phyloP scores from a whole-genome alignment of 495 filamentous ascomycete genomes.

The Wilcoxina mikolae region DNA sequence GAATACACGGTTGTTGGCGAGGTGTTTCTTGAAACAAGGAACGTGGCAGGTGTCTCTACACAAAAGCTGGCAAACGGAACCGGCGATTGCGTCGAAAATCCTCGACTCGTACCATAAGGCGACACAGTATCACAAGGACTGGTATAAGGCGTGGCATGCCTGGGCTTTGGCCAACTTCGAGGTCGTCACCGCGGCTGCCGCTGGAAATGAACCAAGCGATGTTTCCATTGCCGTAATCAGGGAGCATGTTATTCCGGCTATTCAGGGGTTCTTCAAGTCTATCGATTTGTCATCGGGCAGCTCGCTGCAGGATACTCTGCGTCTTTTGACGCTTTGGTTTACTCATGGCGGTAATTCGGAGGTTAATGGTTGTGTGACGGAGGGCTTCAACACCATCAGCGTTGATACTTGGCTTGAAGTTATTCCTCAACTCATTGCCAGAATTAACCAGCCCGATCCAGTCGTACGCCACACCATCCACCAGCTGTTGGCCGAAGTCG shows the following conservation, averaged over 20 bases:
- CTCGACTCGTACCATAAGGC: conserved; percentile 76
- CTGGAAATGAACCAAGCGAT: conserved; percentile 21
- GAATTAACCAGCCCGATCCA: conserved; percentile 87
- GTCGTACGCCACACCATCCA: conserved; percentile 79
- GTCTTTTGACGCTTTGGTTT: conserved; percentile 91
- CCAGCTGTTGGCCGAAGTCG: conserved; percentile 77
- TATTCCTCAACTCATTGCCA: conserved; percentile 89
- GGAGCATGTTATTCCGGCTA: conserved; percentile 84
- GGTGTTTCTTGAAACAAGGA: conserved; percentile 87
- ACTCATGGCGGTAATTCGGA: conserved; percentile 76
- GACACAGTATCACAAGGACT: conserved; percentile 77
- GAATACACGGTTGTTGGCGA: conserved; percentile 66
- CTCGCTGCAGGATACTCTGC: conserved; percentile 85
- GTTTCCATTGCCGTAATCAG: conserved; percentile 51
- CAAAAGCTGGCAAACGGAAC: conserved; percentile 25
- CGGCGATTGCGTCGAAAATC: conserved; percentile 44
- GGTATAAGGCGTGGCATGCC: conserved; percentile 98
- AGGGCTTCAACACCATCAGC: conserved; percentile 78
- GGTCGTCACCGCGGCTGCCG: conserved; percentile 51
- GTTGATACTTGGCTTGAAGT: conserved; percentile 98
- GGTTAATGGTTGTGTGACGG: conserved; percentile 71
- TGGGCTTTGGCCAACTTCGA: conserved; percentile 99
- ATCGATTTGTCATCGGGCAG: conserved; percentile 82
- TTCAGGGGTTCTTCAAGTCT: conserved; percentile 88
- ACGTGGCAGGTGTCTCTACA: conserved; percentile 73